Conservation (phyloP, 331 rosid genomes). For the Quercus phellos region DNA sequence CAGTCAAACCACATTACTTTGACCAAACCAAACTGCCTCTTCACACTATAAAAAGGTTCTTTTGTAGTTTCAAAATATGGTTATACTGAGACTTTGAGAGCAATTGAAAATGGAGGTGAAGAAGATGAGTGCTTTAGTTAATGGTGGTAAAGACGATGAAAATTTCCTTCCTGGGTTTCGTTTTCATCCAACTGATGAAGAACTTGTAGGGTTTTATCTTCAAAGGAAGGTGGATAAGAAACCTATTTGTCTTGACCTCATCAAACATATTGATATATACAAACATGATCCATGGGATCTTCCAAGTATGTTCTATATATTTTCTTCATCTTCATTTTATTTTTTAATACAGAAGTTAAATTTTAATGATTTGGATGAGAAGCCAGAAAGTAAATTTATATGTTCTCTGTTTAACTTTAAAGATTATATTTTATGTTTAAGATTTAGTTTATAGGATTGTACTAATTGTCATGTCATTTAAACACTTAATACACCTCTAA, state of each 20-base stretch:
- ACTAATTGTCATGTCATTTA: no score
- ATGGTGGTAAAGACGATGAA: constrained; percentile 29
- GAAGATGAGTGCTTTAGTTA: constrained; percentile 9
- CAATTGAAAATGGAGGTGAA: not conserved
- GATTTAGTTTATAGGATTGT: no score
- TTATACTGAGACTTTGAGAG: not conserved
- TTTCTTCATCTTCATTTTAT: not conserved
- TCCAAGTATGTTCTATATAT: constrained; percentile 56
- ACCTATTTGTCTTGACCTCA: constrained; percentile 59
- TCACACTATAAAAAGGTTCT: not conserved
- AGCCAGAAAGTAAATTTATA: not conserved
- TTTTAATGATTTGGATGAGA: not conserved
- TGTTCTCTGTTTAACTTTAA: no score
- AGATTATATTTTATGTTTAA: no score
- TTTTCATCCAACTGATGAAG: constrained; percentile 92
- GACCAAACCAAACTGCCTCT: not conserved
- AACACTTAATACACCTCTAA: no score
- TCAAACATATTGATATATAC: constrained; percentile 87
- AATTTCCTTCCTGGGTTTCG: constrained; percentile 80
- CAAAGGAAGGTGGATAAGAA: constrained; percentile 61
- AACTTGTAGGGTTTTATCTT: constrained; percentile 84
- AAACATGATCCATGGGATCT: constrained; percentile 96
- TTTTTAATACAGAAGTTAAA: no score
- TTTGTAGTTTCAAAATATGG: not conserved
- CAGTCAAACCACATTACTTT: not conserved